Base-by-base conservation (phyloP, 768 basidiomycete species). In the Fomitopsis serialis region DNA sequence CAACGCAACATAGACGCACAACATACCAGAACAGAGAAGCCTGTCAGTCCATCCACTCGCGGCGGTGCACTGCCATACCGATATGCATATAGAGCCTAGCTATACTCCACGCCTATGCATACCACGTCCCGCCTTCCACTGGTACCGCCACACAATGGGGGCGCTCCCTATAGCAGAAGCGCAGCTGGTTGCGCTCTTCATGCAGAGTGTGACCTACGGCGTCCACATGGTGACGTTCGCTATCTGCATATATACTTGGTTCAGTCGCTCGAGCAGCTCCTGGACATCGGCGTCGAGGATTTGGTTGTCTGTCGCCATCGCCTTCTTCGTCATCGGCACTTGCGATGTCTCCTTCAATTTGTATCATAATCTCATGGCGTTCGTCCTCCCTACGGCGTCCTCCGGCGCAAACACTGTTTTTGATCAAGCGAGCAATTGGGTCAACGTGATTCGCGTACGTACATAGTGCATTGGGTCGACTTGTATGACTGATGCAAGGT, bases 121-220 rank as follows among this genome's bases (percentile, higher is more conserved):
- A n/a, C n/a, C n/a, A n/a, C n/a, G n/a, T n/a, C n/a, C n/a, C n/a
- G n/a, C n/a, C n/a, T n/a, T n/a, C n/a, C n/a, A n/a, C n/a, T n/a
- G n/a, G n/a, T n/a, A n/a, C n/a, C n/a, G n/a, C n/a, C n/a, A n/a
- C 29, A 11, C 29, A 32, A 32, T 32, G 29, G 6, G 29, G 29
- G 29, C 5, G 29, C 5, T 49, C 21, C 32, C 48, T 7, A 49
- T 49, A 17, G 36, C 17, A 13, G 48, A 49, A 21, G 48, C 48
- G 21, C 48, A 49, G n/a, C 35, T 49, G 21, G 35, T 24, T 19
- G 48, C 48, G 12, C 48, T 49, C 4, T 49, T 49, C 48, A 49
- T 49, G 48, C 48, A 49, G 22, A 49, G 48, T 21, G 48, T 49
- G 9, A 40, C 48, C 6, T 49, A 49, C 32, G 48, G 48, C 5